Conservation (phyloP, 176 grass and related monocot species). For the Carex pumila region DNA sequence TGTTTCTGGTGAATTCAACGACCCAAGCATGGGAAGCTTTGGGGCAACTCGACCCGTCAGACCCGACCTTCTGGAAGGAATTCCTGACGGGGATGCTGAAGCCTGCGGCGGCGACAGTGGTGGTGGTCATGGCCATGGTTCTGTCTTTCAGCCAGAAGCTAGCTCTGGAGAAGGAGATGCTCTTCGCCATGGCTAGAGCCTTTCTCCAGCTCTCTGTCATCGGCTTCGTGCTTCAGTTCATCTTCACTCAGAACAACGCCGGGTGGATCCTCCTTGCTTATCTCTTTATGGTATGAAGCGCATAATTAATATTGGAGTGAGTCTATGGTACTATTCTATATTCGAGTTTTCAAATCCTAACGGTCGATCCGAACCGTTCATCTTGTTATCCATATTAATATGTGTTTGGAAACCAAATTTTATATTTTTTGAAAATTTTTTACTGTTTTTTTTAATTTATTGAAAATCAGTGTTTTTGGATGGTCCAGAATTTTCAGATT, state of each 20-base stretch:
- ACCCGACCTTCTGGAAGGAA: constrained; percentile 69
- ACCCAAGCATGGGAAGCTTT: not conserved
- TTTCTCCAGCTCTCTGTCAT: constrained; percentile 96
- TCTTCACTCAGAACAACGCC: constrained; percentile 68
- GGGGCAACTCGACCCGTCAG: constrained; percentile 48
- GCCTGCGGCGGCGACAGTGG: constrained; percentile 42
- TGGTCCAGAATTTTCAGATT: too few species aligned
- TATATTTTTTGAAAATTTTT: too few species aligned
- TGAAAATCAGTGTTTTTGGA: too few species aligned
- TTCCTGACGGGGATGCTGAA: constrained; percentile 78
- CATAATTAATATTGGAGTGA: not conserved
- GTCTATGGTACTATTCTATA: too few species aligned
- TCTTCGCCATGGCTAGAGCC: constrained; percentile 66
- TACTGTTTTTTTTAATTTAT: too few species aligned
- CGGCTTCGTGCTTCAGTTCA: constrained; percentile 94
- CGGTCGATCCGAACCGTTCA: too few species aligned
- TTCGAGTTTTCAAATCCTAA: too few species aligned
- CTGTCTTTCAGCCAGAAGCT: constrained; percentile 70
- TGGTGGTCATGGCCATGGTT: constrained; percentile 69
- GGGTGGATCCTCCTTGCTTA: constrained; percentile 83
- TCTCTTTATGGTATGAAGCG: constrained; percentile 75
- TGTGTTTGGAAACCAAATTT: too few species aligned
- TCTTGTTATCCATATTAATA: too few species aligned
- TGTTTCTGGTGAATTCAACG: not conserved
- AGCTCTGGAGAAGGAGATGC: constrained; percentile 68